phyloP scores from a whole-genome alignment of 805 yeast genomes.

The Wickerhamiella brachini region DNA sequence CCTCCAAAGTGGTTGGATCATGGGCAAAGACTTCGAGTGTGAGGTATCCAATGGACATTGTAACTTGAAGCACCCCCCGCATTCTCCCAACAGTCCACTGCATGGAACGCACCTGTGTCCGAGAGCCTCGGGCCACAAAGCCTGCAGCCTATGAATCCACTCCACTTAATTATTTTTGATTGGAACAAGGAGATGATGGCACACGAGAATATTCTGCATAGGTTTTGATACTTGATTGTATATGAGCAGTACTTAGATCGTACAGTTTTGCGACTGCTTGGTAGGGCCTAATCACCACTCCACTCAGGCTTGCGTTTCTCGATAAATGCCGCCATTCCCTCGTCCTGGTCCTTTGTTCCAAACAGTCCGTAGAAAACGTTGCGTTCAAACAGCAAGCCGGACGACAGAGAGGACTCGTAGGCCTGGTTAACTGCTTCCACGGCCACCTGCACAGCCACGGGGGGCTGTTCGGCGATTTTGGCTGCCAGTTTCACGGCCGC shows the following conservation, averaged over 20 bases:
- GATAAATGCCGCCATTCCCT: constrained; percentile 40
- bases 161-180: too few species aligned
- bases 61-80: background rate
- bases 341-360: constrained; percentile 34
- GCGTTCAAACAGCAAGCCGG: constrained; percentile 33
- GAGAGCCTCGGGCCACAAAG: too few species aligned
- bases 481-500: constrained; percentile 34
- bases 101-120: too few species aligned
- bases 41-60: background rate
- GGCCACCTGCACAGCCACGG: constrained; percentile 33
- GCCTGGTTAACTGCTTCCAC: constrained; percentile 33
- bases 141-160: too few species aligned
- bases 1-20: background rate
- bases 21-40: background rate
- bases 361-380: constrained; percentile 33
- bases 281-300: constrained; percentile 18
- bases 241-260: too few species aligned
- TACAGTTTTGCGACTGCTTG: too few species aligned
- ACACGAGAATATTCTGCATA: too few species aligned
- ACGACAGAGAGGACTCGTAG: constrained; percentile 25
- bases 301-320: constrained; percentile 31
- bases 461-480: constrained; percentile 29
- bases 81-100: background rate
- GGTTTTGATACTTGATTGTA: too few species aligned
- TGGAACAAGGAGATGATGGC: too few species aligned